Conservation (phyloP, 257 asterid genomes). For the Hygrophila difformis region DNA sequence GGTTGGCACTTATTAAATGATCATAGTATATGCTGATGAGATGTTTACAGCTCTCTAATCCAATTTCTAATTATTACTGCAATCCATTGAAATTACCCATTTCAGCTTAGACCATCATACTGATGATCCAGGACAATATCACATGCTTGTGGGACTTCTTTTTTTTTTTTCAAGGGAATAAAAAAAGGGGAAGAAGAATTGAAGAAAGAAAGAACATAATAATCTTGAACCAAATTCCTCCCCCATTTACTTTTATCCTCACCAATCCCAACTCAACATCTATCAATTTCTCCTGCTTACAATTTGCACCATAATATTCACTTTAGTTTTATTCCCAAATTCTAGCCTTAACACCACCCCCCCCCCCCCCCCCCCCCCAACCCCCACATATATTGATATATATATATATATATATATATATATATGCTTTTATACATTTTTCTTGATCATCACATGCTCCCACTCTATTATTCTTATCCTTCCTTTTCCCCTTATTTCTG, state of each 20-base stretch:
- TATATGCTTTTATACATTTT: constrained; percentile 18
- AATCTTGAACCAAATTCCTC: constrained; percentile 6
- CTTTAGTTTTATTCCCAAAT: constrained; percentile 27
- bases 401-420: too few species aligned
- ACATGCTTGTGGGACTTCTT: constrained; percentile 39
- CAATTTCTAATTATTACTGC: background rate
- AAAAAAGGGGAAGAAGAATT: too few species aligned
- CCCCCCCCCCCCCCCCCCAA: too few species aligned
- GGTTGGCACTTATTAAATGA: too few species aligned
- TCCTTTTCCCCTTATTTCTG: constrained; percentile 17
- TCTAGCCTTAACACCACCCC: constrained; percentile 14
- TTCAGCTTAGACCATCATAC: constrained; percentile 9
- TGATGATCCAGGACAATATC: constrained; percentile 19
- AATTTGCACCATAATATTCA: too few species aligned
- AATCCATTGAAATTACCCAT: constrained; percentile 19
- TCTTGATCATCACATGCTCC: constrained; percentile 47
- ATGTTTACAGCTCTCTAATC: too few species aligned
- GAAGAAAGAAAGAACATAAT: too few species aligned
- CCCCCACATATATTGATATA: too few species aligned
- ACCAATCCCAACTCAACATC: too few species aligned
- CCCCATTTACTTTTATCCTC: constrained; percentile 7
- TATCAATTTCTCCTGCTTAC: too few species aligned
- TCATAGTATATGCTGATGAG: too few species aligned
- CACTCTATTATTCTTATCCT: constrained; percentile 38
- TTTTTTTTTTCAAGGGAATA: too few species aligned